Evolutionary conservation across 2,329 filamentous ascomycete species (phyloP).

Genomic region (Fusarium kyushuense): DNA sequence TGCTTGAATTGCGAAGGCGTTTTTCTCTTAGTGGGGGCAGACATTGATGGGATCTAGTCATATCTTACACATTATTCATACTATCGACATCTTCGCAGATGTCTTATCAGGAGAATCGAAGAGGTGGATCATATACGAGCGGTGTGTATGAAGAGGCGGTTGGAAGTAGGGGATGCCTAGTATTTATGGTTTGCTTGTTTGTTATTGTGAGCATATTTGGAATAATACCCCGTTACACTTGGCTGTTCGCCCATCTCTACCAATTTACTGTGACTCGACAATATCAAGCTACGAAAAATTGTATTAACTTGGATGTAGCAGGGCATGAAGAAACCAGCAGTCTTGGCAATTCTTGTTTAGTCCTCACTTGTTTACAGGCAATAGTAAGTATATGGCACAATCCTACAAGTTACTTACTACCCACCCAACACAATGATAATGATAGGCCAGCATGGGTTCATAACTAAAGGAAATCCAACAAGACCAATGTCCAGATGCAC

Average conservation of each 20-base stretch:
- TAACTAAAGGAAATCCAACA: background rate
- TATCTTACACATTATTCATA: constrained; percentile 32
- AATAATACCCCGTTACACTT: constrained; percentile 48
- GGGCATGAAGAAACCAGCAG: background rate
- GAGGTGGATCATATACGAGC: constrained; percentile 35
- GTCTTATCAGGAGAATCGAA: constrained; percentile 26
- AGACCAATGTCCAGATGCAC: background rate
- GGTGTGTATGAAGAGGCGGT: constrained; percentile 23
- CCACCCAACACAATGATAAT: too few species aligned
- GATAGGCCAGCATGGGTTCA: background rate
- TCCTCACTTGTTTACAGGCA: background rate
- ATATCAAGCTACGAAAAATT: background rate
- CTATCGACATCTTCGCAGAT: constrained; percentile 25
- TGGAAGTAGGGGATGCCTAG: constrained; percentile 27
- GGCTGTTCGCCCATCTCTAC: background rate
- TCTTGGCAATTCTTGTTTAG: background rate
- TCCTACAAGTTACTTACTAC: background rate
- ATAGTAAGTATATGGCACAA: background rate
- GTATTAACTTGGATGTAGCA: background rate
- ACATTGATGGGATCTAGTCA: constrained; percentile 31
- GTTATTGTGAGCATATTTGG: constrained; percentile 47
- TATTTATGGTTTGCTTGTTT: constrained; percentile 43
- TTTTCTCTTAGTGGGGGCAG: constrained; percentile 25
- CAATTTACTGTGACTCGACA: background rate
- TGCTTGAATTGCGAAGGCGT: constrained; percentile 30